phyloP scores from a whole-genome alignment of 1,139 yeast species.

The Suhomyces atakaporum region DNA sequence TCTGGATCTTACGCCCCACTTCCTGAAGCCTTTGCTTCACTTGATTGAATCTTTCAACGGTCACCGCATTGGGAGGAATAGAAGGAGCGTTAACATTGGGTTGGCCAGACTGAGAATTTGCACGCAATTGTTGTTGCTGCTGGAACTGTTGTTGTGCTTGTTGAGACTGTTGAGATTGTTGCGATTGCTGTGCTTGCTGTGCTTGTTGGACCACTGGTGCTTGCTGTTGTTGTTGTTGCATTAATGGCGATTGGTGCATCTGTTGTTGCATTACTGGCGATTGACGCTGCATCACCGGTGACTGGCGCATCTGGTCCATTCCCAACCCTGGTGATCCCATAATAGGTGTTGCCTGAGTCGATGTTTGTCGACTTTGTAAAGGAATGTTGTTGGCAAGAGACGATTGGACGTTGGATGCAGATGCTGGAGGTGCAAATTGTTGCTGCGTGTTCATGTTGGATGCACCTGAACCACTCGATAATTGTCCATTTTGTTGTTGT shows the following conservation, averaged over 20 bases:
- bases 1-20: constrained; percentile 42
- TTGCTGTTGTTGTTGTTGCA: constrained; percentile 13
- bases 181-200: constrained; percentile 3
- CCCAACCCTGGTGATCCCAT: constrained; percentile 13
- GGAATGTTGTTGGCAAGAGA: constrained; percentile 7
- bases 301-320: constrained; percentile 13
- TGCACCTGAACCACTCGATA: constrained; percentile 2
- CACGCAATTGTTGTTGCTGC: constrained; percentile 12
- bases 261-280: constrained; percentile 11
- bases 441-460: constrained; percentile 2
- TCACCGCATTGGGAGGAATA: constrained; percentile 33
- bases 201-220: constrained; percentile 10
- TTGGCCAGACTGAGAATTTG: constrained; percentile 3
- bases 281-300: constrained; percentile 17
- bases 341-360: constrained; percentile 17
- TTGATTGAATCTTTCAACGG: constrained; percentile 44
- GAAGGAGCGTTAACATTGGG: constrained; percentile 7
- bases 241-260: constrained; percentile 11
- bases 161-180: constrained; percentile 7
- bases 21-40: constrained; percentile 42
- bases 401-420: constrained; percentile 7
- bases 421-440: constrained; percentile 1
- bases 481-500: constrained; percentile 9
- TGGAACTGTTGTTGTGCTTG: constrained; percentile 13
- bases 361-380: constrained; percentile 13